phyloP scores from a whole-genome alignment of 352 stramenopile species.

The Pythium folliculosum region DNA sequence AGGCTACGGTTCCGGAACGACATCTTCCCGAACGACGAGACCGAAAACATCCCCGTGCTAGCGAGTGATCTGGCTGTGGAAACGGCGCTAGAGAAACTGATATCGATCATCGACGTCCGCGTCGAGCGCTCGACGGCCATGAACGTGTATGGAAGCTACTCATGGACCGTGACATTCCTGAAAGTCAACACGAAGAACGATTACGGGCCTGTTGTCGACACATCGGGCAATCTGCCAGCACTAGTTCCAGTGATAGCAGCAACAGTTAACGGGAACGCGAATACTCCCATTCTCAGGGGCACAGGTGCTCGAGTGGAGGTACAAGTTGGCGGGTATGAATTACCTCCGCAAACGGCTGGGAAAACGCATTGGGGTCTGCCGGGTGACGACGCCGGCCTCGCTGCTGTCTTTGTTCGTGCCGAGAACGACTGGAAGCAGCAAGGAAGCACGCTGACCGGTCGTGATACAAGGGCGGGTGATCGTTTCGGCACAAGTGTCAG shows the following conservation, averaged over 20 bases:
- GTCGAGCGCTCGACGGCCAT: conserved; percentile 65
- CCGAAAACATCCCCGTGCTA: conserved; percentile 58
- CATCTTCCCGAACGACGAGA: conserved; percentile 76
- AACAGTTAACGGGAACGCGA: conserved; percentile 29
- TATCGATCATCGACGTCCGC: conserved; percentile 64
- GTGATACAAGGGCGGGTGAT: conserved; percentile 66
- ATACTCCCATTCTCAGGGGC: conserved; percentile 42
- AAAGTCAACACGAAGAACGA: conserved; percentile 77
- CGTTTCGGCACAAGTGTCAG: conserved; percentile 77
- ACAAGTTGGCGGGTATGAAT: conserved; percentile 53
- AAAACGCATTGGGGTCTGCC: conserved; percentile 57
- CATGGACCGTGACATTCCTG: conserved; percentile 85
- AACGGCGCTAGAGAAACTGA: conserved; percentile 63
- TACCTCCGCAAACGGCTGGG: conserved; percentile 33
- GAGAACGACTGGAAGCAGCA: conserved; percentile 82
- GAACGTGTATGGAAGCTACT: conserved; percentile 77
- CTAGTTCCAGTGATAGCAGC: conserved; percentile 46
- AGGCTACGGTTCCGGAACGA: conserved; percentile 69
- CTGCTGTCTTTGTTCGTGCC: conserved; percentile 60
- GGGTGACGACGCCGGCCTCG: conserved; percentile 58
- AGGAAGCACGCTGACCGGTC: conserved; percentile 48
- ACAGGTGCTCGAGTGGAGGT: conserved; percentile 58
- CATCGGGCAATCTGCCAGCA: conserved; percentile 65
- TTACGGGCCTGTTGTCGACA: conserved; percentile 69
- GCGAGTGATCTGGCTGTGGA: conserved; percentile 60